Evolutionary conservation across 306 rosid genomes (phyloP).

Genomic region (Vigna trinervia): DNA sequence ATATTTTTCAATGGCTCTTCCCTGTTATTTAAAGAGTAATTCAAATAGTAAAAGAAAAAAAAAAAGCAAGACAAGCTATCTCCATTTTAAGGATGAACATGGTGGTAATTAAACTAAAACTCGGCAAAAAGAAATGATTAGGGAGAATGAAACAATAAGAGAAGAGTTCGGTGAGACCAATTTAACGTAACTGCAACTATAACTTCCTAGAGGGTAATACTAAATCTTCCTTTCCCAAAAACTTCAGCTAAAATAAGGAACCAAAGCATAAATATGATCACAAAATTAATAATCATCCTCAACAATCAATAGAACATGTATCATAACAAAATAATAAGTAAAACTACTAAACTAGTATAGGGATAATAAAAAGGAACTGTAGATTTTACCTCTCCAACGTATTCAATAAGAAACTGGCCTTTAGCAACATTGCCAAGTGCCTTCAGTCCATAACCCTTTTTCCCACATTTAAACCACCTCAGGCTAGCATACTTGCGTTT

Average conservation of each 20-base stretch:
- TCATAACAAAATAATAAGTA: constrained; percentile 26
- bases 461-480: constrained; percentile 85
- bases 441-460: constrained; percentile 95
- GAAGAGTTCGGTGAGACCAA: constrained; percentile 26
- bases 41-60: neutral
- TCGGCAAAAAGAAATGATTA: constrained; percentile 25
- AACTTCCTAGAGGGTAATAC: constrained; percentile 24
- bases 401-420: constrained; percentile 95
- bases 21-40: constrained; percentile 17
- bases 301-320: constrained; percentile 27
- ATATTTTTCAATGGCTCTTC: constrained; percentile 15
- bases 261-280: constrained; percentile 37
- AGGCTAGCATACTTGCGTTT: constrained; percentile 80
- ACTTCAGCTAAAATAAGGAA: constrained; percentile 19
- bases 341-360: neutral
- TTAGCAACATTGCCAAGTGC: constrained; percentile 60
- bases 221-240: constrained; percentile 28
- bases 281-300: constrained; percentile 31
- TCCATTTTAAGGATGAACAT: constrained; percentile 13
- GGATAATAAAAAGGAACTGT: constrained; percentile 23
- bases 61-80: constrained; percentile 26
- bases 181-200: constrained; percentile 37
- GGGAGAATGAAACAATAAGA: neutral
- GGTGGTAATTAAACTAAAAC: constrained; percentile 32
- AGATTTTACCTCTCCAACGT: constrained; percentile 91